Evolutionary conservation across 2,329 filamentous ascomycete genomes (phyloP), one percentile per base, ranked within the genome.

Genomic region (Colletotrichum cereale): DNA sequence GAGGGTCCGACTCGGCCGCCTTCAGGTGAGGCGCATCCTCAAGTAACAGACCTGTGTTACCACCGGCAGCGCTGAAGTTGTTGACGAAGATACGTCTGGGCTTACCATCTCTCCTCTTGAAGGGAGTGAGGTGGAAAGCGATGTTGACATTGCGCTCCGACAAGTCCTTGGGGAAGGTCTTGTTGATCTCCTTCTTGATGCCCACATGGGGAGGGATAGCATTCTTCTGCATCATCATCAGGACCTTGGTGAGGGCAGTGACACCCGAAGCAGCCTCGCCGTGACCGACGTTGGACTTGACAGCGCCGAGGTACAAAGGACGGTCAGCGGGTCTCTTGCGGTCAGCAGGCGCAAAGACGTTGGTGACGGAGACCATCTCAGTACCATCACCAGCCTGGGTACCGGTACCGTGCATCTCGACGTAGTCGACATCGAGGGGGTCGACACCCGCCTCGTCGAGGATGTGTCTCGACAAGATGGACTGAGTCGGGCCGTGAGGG

Each of bases 381-480:
- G 90, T 92, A 10, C 90, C 91, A 77, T 97, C 94, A 72, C 93
- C 94, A 40, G 92, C 93, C 80, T 96, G 93, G 0, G 93, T 97
- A 40, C 94, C 94, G 3, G 94, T 97, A 18, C 93, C 94, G 79
- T 97, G 94, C 91, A 96, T 94, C 81, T 97, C 94, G 11, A 97
- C 91, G 77, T 96, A 97, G 80, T 90, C 90, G 60, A 97, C 87
- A 73, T 95, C 92, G 62, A 90, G 87, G 2, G 93, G 92, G 76
- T 95, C 91, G 29, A 96, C 87, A 70, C 92, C 91, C 52, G 93
- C 91, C 53, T 93, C 88, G 58, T 91, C 88, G 1, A 96, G 85
- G 36, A 96, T 90, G 48, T 89, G 86, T 67, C 88, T 88, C 76
- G 92, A 96, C 14, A 96, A 83, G 58, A 88, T 85, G 16, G 92